Evolutionary conservation across 2,329 filamentous ascomycete genomes (phyloP).

Genomic region (Stagonosporopsis rhizophila): DNA sequence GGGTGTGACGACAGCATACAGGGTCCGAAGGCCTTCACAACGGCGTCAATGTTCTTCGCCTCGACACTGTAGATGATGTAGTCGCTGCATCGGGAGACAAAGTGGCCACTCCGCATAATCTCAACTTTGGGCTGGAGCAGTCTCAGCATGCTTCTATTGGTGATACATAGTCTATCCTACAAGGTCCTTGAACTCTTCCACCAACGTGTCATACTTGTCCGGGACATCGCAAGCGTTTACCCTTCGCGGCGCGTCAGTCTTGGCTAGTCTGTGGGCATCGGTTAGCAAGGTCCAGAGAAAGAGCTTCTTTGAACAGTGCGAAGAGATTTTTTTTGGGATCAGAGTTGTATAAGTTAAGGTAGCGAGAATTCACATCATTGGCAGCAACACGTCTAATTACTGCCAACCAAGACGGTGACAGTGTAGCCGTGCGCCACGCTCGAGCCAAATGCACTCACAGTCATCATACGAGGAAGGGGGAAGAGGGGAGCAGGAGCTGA

Average conservation of each 20-base stretch:
- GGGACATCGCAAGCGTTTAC: conserved; percentile 93
- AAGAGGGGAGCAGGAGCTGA: conserved; percentile 21
- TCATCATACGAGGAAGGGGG: conserved; percentile 75
- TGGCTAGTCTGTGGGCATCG: conserved; percentile 39
- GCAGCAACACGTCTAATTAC: conserved; percentile 68
- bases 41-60: conserved; percentile 84
- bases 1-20: conserved; percentile 67
- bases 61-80: conserved; percentile 99
- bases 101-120: conserved; percentile 91
- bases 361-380: conserved; percentile 99
- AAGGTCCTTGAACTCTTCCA: conserved; percentile 82
- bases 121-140: conserved; percentile 74
- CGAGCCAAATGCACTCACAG: conserved; percentile 99
- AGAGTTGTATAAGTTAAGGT: conserved; percentile 90
- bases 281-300: conserved; percentile 41
- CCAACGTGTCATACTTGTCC: conserved; percentile 82
- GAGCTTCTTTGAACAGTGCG: conserved; percentile 28
- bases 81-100: conserved; percentile 95
- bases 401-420: conserved; percentile 77
- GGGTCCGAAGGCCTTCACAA: conserved; percentile 88
- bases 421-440: conserved; percentile 77
- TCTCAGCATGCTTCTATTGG: conserved; percentile 53
- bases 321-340: conserved; percentile 58
- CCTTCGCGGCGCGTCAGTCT: conserved; percentile 60
- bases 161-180: conserved; percentile 68